phyloP scores from a whole-genome alignment of 169 alveolate genomes.

The Cryptosporidium sp. region DNA sequence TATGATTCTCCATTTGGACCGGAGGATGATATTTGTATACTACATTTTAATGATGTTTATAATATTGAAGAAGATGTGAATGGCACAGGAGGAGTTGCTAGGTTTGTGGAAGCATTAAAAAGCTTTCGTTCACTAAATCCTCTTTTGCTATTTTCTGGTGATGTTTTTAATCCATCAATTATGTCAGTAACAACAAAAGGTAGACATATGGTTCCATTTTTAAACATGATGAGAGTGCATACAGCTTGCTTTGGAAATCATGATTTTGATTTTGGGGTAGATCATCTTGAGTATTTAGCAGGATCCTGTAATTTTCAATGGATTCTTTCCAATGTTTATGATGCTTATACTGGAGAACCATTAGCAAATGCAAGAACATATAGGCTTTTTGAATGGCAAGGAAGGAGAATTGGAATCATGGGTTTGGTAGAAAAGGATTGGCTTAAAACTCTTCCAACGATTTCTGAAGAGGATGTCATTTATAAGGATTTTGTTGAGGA shows the following conservation, averaged over 20 bases:
- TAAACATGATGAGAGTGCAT: constrained; percentile 83
- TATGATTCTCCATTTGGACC: constrained; percentile 82
- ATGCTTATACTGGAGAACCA: constrained; percentile 82
- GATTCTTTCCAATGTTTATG: constrained; percentile 86
- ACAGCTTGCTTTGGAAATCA: constrained; percentile 94
- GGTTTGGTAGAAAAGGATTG: constrained; percentile 91
- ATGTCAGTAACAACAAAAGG: constrained; percentile 88
- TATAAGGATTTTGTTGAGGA: constrained; percentile 86
- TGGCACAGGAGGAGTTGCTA: constrained; percentile 90
- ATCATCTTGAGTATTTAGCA: constrained; percentile 83
- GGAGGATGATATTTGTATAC: constrained; percentile 83
- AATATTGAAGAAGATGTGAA: constrained; percentile 86
- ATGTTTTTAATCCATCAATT: constrained; percentile 91
- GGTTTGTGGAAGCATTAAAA: constrained; percentile 88
- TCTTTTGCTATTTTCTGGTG: constrained; percentile 89
- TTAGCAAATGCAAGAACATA: constrained; percentile 84
- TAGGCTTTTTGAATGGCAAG: constrained; percentile 83
- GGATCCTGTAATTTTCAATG: constrained; percentile 85
- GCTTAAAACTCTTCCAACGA: constrained; percentile 88
- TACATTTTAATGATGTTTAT: constrained; percentile 94
- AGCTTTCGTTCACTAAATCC: constrained; percentile 78
- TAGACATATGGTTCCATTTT: constrained; percentile 87
- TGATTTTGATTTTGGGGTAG: constrained; percentile 91
- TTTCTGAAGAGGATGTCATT: constrained; percentile 83
- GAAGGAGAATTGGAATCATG: constrained; percentile 86